These are phyloP conservation scores for maize (Zea mays) DNA, from an alignment of 176 grass and related monocot species.

Conservation along the genomic window Zm-B73-REFERENCE-NAM-5.0 NC_050098.1:3145001-3145500, in stretches of 20 bases:
- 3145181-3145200: neutral
- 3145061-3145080: neutral
- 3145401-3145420: neutral
- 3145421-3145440: neutral
- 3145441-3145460: conserved; percentile 17
- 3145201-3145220: neutral
- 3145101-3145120: conserved; percentile 5
- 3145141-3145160: neutral
- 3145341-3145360: conserved; percentile 64
- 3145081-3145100: conserved; percentile 14
- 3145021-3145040: conserved; percentile 13
- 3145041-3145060: neutral
- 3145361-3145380: conserved; percentile 46
- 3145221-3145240: neutral
- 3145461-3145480: neutral
- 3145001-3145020: neutral
- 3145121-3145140: neutral
- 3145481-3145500: neutral
- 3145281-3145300: conserved; percentile 15
- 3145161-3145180: neutral
- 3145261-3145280: conserved; percentile 19
- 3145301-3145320: conserved; percentile 31
- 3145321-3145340: conserved; percentile 19
- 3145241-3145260: neutral
- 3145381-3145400: conserved; percentile 5